These are phyloP conservation scores for Aspergillus uvarum DNA, from an alignment of 2,329 filamentous ascomycete genomes.

Conservation along the genomic window DNA sequence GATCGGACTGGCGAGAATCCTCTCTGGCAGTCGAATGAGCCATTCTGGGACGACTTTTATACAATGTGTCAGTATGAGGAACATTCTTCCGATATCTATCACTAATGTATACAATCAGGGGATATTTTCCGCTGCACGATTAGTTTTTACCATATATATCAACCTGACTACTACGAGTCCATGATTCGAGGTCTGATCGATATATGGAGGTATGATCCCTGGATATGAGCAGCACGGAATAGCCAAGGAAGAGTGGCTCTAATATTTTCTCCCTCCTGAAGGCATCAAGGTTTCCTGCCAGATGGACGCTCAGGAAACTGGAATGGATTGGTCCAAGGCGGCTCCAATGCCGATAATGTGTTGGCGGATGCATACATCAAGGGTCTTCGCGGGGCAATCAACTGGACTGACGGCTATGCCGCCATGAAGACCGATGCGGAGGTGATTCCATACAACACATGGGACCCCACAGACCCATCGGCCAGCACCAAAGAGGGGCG, in stretches of 20 bases:
- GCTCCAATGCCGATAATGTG: constrained; percentile 69
- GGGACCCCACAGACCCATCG: constrained; percentile 53
- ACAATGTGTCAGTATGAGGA: constrained; percentile 47
- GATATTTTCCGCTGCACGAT: constrained; percentile 64
- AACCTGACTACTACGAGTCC: constrained; percentile 63
- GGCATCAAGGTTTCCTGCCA: constrained; percentile 58
- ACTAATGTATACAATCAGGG: constrained; percentile 48
- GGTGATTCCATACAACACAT: constrained; percentile 60
- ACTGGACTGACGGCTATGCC: constrained; percentile 64
- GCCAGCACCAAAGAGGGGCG: constrained; percentile 67
- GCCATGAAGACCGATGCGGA: constrained; percentile 69
- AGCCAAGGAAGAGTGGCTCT: background rate
- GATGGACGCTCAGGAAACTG: constrained; percentile 67
- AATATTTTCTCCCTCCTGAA: constrained; percentile 1
- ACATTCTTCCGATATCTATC: constrained; percentile 12
- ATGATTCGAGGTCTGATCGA: constrained; percentile 67
- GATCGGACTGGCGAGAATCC: constrained; percentile 72
- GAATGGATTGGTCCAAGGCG: constrained; percentile 64
- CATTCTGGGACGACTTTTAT: constrained; percentile 70
- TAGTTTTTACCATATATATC: constrained; percentile 64
- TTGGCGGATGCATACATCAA: constrained; percentile 73
- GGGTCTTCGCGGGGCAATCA: constrained; percentile 60
- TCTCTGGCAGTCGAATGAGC: constrained; percentile 62
- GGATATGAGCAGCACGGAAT: background rate
- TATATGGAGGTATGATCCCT: constrained; percentile 59